Conservation (phyloP, 495 filamentous ascomycete genomes). For the Penicillium antarcticum region DNA sequence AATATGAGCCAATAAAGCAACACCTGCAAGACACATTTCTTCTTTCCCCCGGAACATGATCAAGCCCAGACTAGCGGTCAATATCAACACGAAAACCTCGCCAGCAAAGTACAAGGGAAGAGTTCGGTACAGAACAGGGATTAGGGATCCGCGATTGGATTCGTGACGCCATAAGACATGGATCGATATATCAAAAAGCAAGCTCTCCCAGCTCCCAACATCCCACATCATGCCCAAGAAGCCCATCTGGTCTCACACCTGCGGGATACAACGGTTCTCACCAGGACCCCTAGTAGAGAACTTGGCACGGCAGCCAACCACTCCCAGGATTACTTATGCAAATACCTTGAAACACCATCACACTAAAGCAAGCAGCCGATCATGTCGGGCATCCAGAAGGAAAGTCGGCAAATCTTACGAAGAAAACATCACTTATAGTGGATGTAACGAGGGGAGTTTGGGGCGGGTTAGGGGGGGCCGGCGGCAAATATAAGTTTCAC, state of each 20-base stretch:
- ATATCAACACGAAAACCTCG: neutral
- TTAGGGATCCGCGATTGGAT: neutral
- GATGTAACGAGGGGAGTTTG: neutral
- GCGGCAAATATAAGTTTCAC: conserved; percentile 5
- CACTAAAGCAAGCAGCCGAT: too few species aligned
- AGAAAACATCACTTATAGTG: neutral
- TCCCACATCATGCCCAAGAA: too few species aligned
- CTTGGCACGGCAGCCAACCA: too few species aligned
- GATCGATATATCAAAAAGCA: neutral
- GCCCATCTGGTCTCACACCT: too few species aligned
- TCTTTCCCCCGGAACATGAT: neutral
- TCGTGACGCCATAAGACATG: neutral
- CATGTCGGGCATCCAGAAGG: too few species aligned
- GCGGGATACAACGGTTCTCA: too few species aligned
- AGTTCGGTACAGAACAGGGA: neutral
- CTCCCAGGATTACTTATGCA: too few species aligned
- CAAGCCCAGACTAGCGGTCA: neutral
- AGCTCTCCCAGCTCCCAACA: too few species aligned
- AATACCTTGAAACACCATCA: too few species aligned
- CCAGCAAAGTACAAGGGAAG: neutral
- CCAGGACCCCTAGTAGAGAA: too few species aligned
- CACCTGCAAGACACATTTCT: neutral
- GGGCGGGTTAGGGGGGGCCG: neutral
- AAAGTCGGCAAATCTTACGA: too few species aligned
- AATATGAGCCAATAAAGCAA: neutral